A percentile compares a stretch with the other conserved stretches of the same genome.
phyloP scores from a whole-genome alignment of 352 stramenopile species.

The Pythium rishiriense region DNA sequence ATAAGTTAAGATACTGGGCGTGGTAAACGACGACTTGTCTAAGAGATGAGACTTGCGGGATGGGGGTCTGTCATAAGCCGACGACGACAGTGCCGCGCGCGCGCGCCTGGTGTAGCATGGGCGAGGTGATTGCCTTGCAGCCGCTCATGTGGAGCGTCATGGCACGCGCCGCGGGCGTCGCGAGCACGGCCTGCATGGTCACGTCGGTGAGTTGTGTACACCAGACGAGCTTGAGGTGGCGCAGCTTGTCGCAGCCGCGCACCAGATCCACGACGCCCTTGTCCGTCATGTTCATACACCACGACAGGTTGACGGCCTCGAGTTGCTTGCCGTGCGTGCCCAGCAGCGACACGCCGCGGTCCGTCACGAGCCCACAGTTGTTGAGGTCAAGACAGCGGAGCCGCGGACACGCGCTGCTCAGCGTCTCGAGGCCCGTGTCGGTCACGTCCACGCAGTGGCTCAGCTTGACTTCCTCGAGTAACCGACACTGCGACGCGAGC shows the following conservation, averaged over 20 bases:
- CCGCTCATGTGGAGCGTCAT: conserved; percentile 64
- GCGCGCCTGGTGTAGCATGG: conserved; percentile 14
- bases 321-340: conserved; percentile 54
- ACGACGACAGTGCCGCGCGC: conserved; percentile 21
- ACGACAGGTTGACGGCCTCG: conserved; percentile 74
- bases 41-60: too few relatives aligned
- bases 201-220: conserved; percentile 83
- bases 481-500: conserved; percentile 59
- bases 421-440: conserved; percentile 68
- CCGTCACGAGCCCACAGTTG: conserved; percentile 82
- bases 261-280: conserved; percentile 74
- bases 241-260: conserved; percentile 54
- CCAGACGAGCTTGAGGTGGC: conserved; percentile 75
- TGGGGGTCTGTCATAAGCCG: conserved; percentile 20
- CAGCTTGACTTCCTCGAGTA: conserved; percentile 71
- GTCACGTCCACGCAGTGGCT: conserved; percentile 78
- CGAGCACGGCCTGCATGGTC: conserved; percentile 56
- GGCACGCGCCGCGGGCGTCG: conserved; percentile 4
- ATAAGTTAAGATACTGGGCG: conserved; percentile 28
- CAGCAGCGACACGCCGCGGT: conserved; percentile 62
- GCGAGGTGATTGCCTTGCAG: conserved; percentile 59
- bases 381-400: conserved; percentile 66
- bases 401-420: conserved; percentile 52
- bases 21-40: not conserved
- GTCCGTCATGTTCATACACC: conserved; percentile 90